Evolutionary conservation across 2,329 filamentous ascomycete species (phyloP), one percentile per base, ranked within the genome.

Genomic region (Leptographium wingfieldii): DNA sequence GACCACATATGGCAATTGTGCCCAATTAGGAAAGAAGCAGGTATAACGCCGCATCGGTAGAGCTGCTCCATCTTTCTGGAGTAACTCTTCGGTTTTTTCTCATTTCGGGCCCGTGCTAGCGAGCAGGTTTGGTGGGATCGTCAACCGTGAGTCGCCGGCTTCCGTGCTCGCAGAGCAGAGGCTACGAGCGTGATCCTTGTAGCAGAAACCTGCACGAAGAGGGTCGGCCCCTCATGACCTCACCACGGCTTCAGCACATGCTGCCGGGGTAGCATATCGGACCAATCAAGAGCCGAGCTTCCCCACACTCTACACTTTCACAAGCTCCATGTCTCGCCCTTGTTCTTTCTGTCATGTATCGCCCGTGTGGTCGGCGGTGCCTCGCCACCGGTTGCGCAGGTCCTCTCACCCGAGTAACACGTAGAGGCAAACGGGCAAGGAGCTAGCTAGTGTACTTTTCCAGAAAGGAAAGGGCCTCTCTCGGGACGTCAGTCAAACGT

Each of bases 281-380:
- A 38, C 63, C 63, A 64, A 64, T 64, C 61, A 64, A 54, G 16
- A 31, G 19, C 14, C 25, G 38, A n/a, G 55, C 55, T 67, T 65
- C 67, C 63, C 66, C 67, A 66, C 67, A 66, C 66, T 68, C 67
- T 68, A 66, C 66, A 66, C 66, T 68, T 68, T 68, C 67, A 69
- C 67, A 66, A 67, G 67, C 67, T 63, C 58, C 43, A 55, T 43
- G 55, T 31, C 25, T 53, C 49, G 53, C 61, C 52, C 46, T 43
- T 33, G 29, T 49, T 43, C 22, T 31, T 12, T 22, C 11, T 40
- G 12, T 43, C 27, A 29, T 6, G 49, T 52, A 52, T 46, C 25
- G 19, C 22, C n/a, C 38, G 22, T 29, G 1, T 43, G 7, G 38
- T 27, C 12, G 22, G 10, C 11, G 25, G 14, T 31, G 38, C 25